Evolutionary conservation across 345 rosid species (phyloP).

Genomic region (Erodium maritimum): DNA sequence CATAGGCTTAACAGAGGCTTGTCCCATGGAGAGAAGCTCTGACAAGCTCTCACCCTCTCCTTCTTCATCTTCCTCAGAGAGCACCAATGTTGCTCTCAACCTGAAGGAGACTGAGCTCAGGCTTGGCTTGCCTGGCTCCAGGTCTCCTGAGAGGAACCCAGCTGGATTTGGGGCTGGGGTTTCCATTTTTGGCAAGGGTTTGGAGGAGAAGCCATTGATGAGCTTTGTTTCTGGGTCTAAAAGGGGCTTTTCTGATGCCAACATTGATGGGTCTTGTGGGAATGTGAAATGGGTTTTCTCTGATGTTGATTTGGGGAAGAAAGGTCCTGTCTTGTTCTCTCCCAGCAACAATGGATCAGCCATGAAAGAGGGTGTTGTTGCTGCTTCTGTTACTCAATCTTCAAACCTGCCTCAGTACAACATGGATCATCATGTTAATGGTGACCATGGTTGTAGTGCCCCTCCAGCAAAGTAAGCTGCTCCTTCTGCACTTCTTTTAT

Average conservation of each 20-base stretch:
- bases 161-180: constrained; percentile 10
- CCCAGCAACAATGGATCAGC: constrained; percentile 23
- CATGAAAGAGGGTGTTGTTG: constrained; percentile 19
- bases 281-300: constrained; percentile 37
- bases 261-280: constrained; percentile 21
- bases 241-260: constrained; percentile 56
- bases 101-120: background rate
- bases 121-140: constrained; percentile 8
- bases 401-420: constrained; percentile 26
- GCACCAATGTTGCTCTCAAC: constrained; percentile 32
- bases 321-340: constrained; percentile 29
- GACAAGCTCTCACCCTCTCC: constrained; percentile 24
- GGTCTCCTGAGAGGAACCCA: constrained; percentile 32
- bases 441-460: constrained; percentile 26
- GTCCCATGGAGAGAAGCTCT: constrained; percentile 31
- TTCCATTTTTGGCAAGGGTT: constrained; percentile 46
- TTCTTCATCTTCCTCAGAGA: constrained; percentile 18
- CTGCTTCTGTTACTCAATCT: constrained; percentile 17
- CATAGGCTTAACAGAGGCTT: constrained; percentile 44
- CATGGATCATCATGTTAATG: constrained; percentile 19
- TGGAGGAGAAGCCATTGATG: constrained; percentile 22
- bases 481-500: background rate
- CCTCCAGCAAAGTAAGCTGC: constrained; percentile 52
- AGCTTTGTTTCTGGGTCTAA: constrained; percentile 46
- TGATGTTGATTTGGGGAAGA: constrained; percentile 24